A percentile compares a stretch with the other conserved stretches of the same genome.
Evolutionary conservation across 2,329 filamentous ascomycete species (phyloP).

Genomic region (Neonectria punicea): DNA sequence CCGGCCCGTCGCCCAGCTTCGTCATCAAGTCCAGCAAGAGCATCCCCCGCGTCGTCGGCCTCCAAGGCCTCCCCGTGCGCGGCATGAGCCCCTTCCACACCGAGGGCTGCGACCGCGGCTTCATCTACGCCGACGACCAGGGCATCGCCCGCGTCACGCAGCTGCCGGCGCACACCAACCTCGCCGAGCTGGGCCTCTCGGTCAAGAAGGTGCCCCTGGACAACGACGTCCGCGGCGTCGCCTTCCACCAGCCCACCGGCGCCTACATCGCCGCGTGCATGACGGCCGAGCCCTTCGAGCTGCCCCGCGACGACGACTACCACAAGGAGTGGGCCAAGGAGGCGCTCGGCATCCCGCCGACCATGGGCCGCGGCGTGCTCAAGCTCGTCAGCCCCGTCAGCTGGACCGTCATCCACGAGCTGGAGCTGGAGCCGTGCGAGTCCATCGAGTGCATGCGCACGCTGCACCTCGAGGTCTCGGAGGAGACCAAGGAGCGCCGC

Average conservation of each 20-base stretch:
- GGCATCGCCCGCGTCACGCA: slow-evolving; percentile 80
- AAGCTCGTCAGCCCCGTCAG: slow-evolving; percentile 82
- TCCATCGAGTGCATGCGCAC: slow-evolving; percentile 84
- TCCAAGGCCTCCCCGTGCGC: slow-evolving; percentile 75
- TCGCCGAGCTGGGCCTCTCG: slow-evolving; percentile 80
- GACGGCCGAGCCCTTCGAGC: slow-evolving; percentile 75
- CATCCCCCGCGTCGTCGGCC: slow-evolving; percentile 76
- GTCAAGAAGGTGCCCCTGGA: slow-evolving; percentile 77
- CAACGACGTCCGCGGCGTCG: slow-evolving; percentile 76
- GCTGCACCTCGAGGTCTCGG: slow-evolving; percentile 88
- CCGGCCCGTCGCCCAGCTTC: slow-evolving; percentile 82
- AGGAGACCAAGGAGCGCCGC: slow-evolving; percentile 87
- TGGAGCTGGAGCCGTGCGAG: slow-evolving; percentile 79
- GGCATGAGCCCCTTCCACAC: slow-evolving; percentile 82
- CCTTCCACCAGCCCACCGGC: slow-evolving; percentile 79
- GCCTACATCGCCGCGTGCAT: slow-evolving; percentile 83
- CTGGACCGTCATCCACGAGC: slow-evolving; percentile 81
- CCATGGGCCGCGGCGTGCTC: slow-evolving; percentile 75
- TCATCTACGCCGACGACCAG: slow-evolving; percentile 81
- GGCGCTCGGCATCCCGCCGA: slow-evolving; percentile 71
- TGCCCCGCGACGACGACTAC: slow-evolving; percentile 87
- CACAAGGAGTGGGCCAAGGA: slow-evolving; percentile 85
- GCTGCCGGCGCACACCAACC: slow-evolving; percentile 73
- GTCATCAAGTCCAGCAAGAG: slow-evolving; percentile 85
- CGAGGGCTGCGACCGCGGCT: slow-evolving; percentile 80